Percentiles rank a stretch among this genome's conserved stretches.
phyloP scores from a whole-genome alignment of 2,329 filamentous ascomycete species.

The Calcarisporium arbuscula region DNA sequence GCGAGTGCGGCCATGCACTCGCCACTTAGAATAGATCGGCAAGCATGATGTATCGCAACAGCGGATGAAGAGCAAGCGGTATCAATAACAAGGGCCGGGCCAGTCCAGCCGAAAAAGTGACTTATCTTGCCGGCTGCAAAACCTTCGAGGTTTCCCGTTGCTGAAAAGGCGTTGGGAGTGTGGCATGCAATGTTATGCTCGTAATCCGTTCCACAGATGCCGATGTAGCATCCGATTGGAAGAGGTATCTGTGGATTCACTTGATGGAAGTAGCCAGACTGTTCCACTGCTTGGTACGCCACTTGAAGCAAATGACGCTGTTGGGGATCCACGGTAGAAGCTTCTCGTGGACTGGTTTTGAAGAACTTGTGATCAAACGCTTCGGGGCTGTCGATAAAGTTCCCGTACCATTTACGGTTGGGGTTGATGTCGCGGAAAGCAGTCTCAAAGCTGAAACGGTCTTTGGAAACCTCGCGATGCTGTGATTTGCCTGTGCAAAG shows the following conservation, averaged over 20 bases:
- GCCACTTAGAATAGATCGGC: constrained; percentile 18
- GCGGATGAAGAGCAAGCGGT: constrained; percentile 32
- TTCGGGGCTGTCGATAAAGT: constrained; percentile 16
- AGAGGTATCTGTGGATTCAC: no score
- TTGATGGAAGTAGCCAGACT: constrained; percentile 16
- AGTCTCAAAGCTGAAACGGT: constrained; percentile 1
- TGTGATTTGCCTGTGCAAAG: constrained; percentile 10
- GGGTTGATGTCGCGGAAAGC: background rate
- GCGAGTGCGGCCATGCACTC: constrained; percentile 28
- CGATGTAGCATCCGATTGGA: constrained; percentile 32
- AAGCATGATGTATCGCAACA: constrained; percentile 29
- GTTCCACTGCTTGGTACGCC: constrained; percentile 33
- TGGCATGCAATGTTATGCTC: constrained; percentile 32
- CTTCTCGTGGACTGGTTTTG: constrained; percentile 28
- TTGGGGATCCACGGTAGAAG: constrained; percentile 31
- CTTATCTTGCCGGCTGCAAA: constrained; percentile 27
- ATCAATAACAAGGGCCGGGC: constrained; percentile 27
- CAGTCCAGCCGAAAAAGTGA: constrained; percentile 32
- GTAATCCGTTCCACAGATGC: constrained; percentile 29
- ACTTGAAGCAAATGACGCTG: constrained; percentile 30
- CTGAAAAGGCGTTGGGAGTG: constrained; percentile 27
- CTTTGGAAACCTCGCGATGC: constrained; percentile 3
- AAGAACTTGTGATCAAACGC: constrained; percentile 36
- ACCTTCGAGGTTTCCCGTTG: constrained; percentile 26
- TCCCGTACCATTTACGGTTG: constrained; percentile 13